A percentile compares a stretch with the other conserved stretches of the same genome.
Conservation (phyloP, 345 rosid species). For the Eucalyptus curtisii region DNA sequence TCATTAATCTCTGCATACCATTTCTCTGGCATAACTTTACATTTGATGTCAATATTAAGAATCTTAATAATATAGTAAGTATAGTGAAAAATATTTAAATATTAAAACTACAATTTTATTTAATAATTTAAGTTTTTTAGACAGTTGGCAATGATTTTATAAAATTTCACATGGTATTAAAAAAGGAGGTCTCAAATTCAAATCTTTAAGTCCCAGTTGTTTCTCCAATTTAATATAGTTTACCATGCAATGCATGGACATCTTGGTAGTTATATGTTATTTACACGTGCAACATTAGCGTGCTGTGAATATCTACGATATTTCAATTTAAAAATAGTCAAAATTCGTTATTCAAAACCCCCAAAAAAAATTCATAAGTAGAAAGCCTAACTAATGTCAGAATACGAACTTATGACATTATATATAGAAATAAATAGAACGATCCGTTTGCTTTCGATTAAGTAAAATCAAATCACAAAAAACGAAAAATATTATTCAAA, state of each 20-base stretch:
- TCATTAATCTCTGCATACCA: neutral
- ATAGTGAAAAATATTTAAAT: neutral
- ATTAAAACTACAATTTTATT: accelerated
- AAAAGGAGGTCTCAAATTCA: accelerated
- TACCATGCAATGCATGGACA: neutral
- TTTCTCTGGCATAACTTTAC: neutral
- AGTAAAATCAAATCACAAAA: neutral
- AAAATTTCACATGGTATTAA: accelerated
- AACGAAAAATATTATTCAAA: accelerated
- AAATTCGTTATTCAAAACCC: neutral
- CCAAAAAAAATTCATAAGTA: no score
- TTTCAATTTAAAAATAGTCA: neutral
- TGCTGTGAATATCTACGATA: no score
- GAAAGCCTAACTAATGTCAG: neutral
- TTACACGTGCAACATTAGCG: neutral
- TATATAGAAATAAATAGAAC: neutral
- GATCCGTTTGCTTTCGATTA: neutral
- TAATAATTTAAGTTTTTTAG: no score
- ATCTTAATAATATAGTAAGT: neutral
- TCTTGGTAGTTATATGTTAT: neutral
- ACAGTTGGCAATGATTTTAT: accelerated
- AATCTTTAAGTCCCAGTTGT: accelerated
- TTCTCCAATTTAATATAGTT: no score
- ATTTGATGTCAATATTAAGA: neutral
- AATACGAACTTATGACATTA: neutral